Evolutionary conservation across 768 basidiomycete genomes (phyloP).

Genomic region (Tephrocybe sp.): DNA sequence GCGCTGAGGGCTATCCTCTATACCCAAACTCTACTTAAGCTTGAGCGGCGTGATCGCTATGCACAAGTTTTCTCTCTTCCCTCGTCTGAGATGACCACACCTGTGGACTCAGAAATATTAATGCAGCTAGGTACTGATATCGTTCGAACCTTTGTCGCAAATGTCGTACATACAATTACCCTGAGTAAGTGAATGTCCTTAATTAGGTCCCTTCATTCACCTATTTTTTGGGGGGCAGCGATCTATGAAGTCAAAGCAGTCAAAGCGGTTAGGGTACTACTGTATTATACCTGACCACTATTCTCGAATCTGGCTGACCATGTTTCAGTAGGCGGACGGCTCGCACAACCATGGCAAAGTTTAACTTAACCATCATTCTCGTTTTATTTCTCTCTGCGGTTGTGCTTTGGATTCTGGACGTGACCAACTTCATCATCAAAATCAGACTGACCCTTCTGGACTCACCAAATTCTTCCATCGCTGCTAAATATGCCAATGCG

Average conservation of each 20-base stretch:
- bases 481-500: neutral
- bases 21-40: too few relatives aligned
- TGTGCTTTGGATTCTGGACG: slow-evolving; percentile 4
- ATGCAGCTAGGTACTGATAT: slow-evolving; percentile 3
- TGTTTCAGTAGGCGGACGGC: neutral
- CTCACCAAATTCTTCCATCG: slow-evolving; percentile 1
- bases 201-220: neutral
- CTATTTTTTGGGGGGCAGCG: neutral
- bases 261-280: slow-evolving; percentile 4
- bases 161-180: slow-evolving; percentile 7
- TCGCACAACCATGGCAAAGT: slow-evolving; percentile 1
- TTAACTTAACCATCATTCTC: slow-evolving; percentile 1
- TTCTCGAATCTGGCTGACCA: neutral
- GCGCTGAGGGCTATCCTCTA: too few relatives aligned
- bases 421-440: slow-evolving; percentile 8
- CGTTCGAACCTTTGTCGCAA: slow-evolving; percentile 6
- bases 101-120: too few relatives aligned
- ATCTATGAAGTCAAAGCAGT: slow-evolving; percentile 4
- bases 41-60: too few relatives aligned
- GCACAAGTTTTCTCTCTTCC: too few relatives aligned
- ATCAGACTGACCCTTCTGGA: slow-evolving; percentile 2
- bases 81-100: too few relatives aligned
- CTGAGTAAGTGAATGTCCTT: neutral
- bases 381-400: slow-evolving; percentile 1
- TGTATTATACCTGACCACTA: neutral